Conservation (phyloP, 306 rosid genomes). For the Canavalia gladiata region DNA sequence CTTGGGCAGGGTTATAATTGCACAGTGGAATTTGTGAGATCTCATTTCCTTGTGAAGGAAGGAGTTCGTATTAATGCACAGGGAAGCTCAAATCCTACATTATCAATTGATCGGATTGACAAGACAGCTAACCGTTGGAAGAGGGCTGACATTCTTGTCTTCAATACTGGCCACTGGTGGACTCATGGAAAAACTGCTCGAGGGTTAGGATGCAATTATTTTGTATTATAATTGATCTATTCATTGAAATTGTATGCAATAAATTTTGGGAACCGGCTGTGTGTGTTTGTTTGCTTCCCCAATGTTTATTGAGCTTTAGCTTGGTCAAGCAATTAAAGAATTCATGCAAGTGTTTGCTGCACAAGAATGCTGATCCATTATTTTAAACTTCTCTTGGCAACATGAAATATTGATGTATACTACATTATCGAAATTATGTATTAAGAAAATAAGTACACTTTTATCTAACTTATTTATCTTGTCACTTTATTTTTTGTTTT, state of each 20-base stretch:
- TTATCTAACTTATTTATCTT: not conserved
- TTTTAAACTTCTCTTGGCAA: not conserved
- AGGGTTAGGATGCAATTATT: constrained; percentile 71
- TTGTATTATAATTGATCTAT: constrained; percentile 36
- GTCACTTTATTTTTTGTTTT: not conserved
- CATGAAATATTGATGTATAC: not conserved
- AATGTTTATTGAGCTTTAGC: constrained; percentile 31
- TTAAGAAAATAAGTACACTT: constrained; percentile 2
- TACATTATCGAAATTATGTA: not conserved
- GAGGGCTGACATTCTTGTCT: constrained; percentile 91
- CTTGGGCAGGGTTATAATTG: constrained; percentile 84
- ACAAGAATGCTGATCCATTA: not conserved
- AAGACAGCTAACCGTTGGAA: constrained; percentile 85
- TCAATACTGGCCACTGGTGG: constrained; percentile 99
- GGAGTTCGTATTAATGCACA: constrained; percentile 75
- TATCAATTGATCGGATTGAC: constrained; percentile 91
- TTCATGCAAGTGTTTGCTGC: constrained; percentile 31
- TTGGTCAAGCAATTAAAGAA: constrained; percentile 23
- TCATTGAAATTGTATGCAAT: constrained; percentile 34
- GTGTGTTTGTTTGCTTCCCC: constrained; percentile 28
- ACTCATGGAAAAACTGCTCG: constrained; percentile 97
- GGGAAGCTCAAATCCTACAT: constrained; percentile 87
- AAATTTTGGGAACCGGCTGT: constrained; percentile 24
- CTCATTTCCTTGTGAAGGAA: constrained; percentile 95
- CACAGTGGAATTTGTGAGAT: constrained; percentile 87